Evolutionary conservation across 78 protist species (phyloP), one percentile per base, ranked within the genome.

Genomic region (Dictyostelium intermedium): DNA sequence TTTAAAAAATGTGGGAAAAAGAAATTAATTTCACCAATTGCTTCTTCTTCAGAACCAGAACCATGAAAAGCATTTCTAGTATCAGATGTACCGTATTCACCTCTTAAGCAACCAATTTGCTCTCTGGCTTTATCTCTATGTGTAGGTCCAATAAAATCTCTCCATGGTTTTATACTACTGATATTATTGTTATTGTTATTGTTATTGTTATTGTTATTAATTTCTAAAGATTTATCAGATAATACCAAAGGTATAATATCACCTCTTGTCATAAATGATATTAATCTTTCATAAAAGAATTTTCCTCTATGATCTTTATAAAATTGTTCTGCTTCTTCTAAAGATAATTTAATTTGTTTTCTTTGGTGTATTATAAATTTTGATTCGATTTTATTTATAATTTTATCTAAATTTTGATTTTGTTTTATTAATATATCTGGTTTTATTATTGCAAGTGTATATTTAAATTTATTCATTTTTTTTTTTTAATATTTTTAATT

Each of bases 121-220:
- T 72, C 72, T 70, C 84, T 78, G 9, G 93, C 93, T 79, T 89
- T 89, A 43, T 89, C 93, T 61, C 81, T 74, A n/a, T 89, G 93
- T 32, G 93, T 89, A 70, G 93, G 93, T 18, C 93, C 93, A 32
- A 89, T 89, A 69, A 69, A 89, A 39, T 89, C 93, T 89, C 93
- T 89, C 93, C 93, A 89, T 27, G 53, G 63, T 63, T 61, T 69
- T 16, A 89, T 89, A 35, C 85, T 35, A 76, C 63, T 70, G 2
- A 5, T 14, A 74, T 23, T 73, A 3, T 14, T 13, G 8, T 47
- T 20, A n/a, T 23, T 25, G 32, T 70, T 84, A 20, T 13, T 18
- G 1, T 34, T n/a, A 20, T 18, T 39, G 10, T 39, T 18, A 20
- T 34, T 74, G 7, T 16, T 27, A 16, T 34, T 10, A 25, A 1